Evolutionary conservation across 768 basidiomycete genomes (phyloP).

Genomic region (Boletus pseudopeckii): DNA sequence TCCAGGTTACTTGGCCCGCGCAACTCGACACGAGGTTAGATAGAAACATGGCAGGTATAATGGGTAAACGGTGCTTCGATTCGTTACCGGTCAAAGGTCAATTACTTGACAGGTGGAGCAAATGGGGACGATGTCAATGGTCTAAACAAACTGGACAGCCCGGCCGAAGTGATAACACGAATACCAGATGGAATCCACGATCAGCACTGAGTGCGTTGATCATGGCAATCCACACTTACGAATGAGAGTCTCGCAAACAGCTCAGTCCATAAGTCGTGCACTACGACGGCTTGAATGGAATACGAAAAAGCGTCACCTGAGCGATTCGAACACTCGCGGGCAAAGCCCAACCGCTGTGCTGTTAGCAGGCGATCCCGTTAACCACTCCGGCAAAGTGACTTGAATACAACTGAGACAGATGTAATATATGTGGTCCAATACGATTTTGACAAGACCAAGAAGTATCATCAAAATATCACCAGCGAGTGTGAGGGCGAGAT

Average conservation of each 20-base stretch:
- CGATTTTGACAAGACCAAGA: not conserved
- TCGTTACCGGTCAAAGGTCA: not conserved
- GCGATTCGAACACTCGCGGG: conserved; percentile 63
- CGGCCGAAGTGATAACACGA: not conserved
- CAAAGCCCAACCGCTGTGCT: conserved; percentile 56
- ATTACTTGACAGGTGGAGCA: not conserved
- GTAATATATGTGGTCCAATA: not conserved
- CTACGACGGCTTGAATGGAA: no score
- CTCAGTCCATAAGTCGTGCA: no score
- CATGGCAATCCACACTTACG: not conserved
- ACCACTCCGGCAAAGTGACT: conserved; percentile 95
- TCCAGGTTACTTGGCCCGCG: no score
- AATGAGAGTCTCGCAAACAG: not conserved
- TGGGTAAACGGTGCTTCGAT: not conserved
- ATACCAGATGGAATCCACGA: not conserved
- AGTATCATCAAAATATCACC: no score
- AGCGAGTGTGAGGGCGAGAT: no score
- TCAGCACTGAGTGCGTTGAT: not conserved
- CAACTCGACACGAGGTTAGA: no score
- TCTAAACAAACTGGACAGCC: not conserved
- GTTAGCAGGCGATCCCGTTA: conserved; percentile 81
- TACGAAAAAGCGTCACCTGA: conserved; percentile 50
- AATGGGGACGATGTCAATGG: not conserved
- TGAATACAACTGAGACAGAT: no score
- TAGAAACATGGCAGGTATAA: not conserved